phyloP scores from a whole-genome alignment of 306 rosid genomes.

The peach (Prunus persica) region DNA sequence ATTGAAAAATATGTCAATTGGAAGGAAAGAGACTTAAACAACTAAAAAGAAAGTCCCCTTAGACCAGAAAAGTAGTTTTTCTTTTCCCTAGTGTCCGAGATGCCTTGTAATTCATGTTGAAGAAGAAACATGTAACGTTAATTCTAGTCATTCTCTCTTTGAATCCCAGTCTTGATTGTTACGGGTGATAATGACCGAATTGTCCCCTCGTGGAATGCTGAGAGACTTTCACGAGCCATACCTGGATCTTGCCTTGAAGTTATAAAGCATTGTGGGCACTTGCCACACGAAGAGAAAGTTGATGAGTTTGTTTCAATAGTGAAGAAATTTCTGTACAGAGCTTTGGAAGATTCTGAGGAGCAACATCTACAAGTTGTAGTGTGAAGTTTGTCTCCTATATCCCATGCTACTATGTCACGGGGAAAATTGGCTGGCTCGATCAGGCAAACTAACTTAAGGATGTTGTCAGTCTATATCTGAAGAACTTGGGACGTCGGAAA shows the following conservation, averaged over 20 bases:
- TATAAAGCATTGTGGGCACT: conserved; percentile 82
- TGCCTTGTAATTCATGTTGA: neutral
- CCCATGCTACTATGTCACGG: neutral
- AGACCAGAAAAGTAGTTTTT: no score
- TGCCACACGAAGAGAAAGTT: conserved; percentile 89
- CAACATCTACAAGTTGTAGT: conserved; percentile 24
- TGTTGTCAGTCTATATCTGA: neutral
- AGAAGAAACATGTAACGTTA: conserved; percentile 1
- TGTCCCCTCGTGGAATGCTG: conserved; percentile 87
- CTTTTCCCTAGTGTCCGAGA: no score
- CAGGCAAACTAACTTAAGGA: neutral
- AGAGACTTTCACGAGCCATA: conserved; percentile 73
- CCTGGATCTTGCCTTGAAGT: conserved; percentile 72
- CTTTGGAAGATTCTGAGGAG: conserved; percentile 38
- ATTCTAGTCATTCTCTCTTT: conserved; percentile 17
- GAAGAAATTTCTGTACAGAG: conserved; percentile 58
- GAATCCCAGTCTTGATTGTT: conserved; percentile 64
- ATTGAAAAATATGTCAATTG: neutral
- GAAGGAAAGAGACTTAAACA: no score
- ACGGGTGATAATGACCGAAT: conserved; percentile 81
- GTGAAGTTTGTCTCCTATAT: neutral
- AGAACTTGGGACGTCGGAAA: neutral
- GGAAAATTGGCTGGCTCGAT: neutral
- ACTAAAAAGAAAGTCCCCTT: no score
- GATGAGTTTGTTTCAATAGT: conserved; percentile 68